Percentiles rank a stretch among this genome's conserved stretches.
These are phyloP conservation scores for Globisporangium acanthophoron DNA, from an alignment of 352 stramenopile genomes.

Conservation along the genomic window DNA sequence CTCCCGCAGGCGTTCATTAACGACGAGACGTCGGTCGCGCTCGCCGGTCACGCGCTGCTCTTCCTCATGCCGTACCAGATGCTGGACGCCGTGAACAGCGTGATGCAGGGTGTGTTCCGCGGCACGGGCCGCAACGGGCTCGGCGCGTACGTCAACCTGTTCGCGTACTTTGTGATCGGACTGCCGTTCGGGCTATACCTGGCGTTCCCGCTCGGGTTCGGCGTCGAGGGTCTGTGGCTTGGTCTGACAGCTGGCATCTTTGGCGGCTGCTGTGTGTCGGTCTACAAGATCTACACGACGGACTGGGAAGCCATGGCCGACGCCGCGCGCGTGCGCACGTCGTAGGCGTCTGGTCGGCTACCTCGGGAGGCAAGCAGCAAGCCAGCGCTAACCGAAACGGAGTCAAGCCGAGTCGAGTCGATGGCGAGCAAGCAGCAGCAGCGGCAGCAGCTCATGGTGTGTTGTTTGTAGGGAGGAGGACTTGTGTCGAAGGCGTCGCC, in stretches of 20 bases:
- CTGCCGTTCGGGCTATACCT: conserved; percentile 55
- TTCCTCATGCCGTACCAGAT: conserved; percentile 69
- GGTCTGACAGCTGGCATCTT: conserved; percentile 54
- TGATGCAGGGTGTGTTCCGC: conserved; percentile 73
- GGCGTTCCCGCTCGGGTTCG: conserved; percentile 48
- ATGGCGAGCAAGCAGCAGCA: not conserved
- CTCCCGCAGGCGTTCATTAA: conserved; percentile 73
- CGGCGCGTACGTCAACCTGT: conserved; percentile 55
- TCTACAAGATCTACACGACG: conserved; percentile 53
- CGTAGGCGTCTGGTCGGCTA: conserved; percentile 9
- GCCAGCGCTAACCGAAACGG: not conserved
- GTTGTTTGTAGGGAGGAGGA: too few species aligned
- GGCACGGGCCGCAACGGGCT: conserved; percentile 53
- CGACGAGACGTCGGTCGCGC: conserved; percentile 37
- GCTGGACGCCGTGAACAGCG: conserved; percentile 59
- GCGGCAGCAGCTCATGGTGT: too few species aligned
- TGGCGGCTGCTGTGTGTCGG: conserved; percentile 44
- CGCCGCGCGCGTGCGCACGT: conserved; percentile 39
- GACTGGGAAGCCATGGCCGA: conserved; percentile 60
- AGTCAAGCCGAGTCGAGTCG: not conserved
- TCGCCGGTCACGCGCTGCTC: conserved; percentile 42
- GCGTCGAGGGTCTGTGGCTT: conserved; percentile 72
- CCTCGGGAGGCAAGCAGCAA: too few species aligned
- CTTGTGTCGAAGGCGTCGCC: too few species aligned
- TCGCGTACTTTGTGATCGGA: conserved; percentile 68